Percentiles rank a stretch among this genome's conserved stretches.
Conservation (phyloP, 805 yeast genomes). For the Hermanozyma aechmeae region DNA sequence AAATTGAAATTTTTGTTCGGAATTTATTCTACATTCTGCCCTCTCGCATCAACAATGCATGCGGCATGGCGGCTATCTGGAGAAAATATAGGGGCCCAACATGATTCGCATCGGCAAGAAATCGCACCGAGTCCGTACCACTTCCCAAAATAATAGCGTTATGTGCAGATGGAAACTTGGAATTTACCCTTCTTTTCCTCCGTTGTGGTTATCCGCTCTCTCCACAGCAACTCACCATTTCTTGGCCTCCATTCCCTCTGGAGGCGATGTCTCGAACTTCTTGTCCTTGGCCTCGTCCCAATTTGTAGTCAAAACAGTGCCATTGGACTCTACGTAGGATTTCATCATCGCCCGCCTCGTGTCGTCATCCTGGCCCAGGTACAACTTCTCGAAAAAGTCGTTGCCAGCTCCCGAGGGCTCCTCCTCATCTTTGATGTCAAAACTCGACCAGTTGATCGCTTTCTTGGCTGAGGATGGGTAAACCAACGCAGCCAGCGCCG, state of each 20-base stretch:
- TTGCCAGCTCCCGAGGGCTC: conserved; percentile 42
- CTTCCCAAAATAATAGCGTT: no score
- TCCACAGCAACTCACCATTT: no score
- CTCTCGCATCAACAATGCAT: no score
- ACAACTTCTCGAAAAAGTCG: conserved; percentile 67
- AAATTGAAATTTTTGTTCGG: no score
- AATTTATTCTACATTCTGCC: no score
- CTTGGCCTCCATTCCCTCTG: conserved; percentile 61
- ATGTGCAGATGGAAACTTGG: no score
- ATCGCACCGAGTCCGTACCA: no score
- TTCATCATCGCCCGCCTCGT: conserved; percentile 94
- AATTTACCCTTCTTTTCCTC: no score
- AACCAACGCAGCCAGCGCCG: conserved; percentile 10
- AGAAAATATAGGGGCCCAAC: no score
- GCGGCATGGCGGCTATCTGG: no score
- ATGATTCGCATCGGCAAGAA: no score
- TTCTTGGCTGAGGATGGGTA: conserved; percentile 63
- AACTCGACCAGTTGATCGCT: conserved; percentile 59
- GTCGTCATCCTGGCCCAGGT: conserved; percentile 77
- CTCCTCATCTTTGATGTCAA: conserved; percentile 36
- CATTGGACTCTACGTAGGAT: conserved; percentile 86
- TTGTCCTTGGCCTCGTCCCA: conserved; percentile 79
- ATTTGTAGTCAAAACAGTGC: conserved; percentile 86
- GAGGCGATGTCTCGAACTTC: conserved; percentile 59
- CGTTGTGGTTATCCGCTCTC: no score